These are phyloP conservation scores for Pseudisothecium myosuroides DNA, from an alignment of 225 moss, liverwort and hornwort species.

Conservation along the genomic window DNA sequence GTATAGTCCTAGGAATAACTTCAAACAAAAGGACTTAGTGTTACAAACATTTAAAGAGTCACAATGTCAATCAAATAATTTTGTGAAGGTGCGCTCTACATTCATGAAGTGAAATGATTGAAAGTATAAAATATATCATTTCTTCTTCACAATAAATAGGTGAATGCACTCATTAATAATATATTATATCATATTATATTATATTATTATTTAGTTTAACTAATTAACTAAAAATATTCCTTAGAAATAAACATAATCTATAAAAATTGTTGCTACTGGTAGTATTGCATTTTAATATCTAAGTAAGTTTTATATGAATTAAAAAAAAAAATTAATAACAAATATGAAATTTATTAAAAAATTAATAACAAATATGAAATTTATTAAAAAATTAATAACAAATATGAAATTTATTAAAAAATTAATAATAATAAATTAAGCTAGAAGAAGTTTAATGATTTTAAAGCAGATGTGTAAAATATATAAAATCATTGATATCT, in stretches of 20 bases:
- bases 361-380: too few relatives aligned
- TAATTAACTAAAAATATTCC: too few relatives aligned
- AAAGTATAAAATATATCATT: not conserved
- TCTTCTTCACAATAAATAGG: too few relatives aligned
- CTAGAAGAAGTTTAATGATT: not conserved
- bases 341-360: too few relatives aligned
- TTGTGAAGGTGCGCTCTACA: not conserved
- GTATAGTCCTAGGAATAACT: rapidly evolving
- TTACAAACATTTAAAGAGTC: not conserved
- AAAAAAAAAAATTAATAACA: too few relatives aligned
- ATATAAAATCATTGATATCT: not conserved
- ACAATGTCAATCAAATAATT: not conserved
- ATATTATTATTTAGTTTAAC: too few relatives aligned
- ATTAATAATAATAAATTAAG: too few relatives aligned
- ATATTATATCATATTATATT: not conserved
- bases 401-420: not conserved
- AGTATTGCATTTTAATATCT: too few relatives aligned
- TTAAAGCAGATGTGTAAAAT: not conserved
- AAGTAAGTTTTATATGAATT: not conserved
- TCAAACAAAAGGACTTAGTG: not conserved
- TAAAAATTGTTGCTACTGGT: too few relatives aligned
- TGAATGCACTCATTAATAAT: not conserved
- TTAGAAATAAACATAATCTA: too few relatives aligned
- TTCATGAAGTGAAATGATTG: not conserved
- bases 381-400: too few relatives aligned